Base-by-base conservation (phyloP, 768 basidiomycete genomes). In the Mycena polygramma region DNA sequence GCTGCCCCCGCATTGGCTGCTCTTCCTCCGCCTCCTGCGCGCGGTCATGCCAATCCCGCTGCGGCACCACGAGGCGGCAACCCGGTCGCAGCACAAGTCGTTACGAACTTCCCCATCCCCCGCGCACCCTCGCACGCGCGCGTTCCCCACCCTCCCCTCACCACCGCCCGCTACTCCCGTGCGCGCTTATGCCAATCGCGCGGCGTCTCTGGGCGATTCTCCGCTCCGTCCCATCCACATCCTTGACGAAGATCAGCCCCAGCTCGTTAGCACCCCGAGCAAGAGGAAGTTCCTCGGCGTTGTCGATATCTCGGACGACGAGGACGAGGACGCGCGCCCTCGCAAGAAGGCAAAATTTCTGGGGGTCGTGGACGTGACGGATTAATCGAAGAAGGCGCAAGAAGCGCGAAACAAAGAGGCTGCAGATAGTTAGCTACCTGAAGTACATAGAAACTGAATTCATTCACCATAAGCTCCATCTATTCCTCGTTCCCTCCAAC, bases 311-410 rank as follows among this genome's bases (percentile, higher is more conserved):
- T 52, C 61, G 15, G 61, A 63, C 22, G 49, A 49, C 43, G 59
- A 60, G n/a, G n/a, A n/a, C n/a, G n/a, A n/a, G 37, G 57, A 60
- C 19, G 43, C n/a, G 22, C 64, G 22, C 45, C 45, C 54, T 8
- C 55, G 45, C 46, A 66, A 66, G 54, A 66, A 57, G 53, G 8
- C 5, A 14, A 55, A 39, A 19, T 49, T 24, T 13, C 10, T 57
- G 35, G 64, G 57, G 14, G 48, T 57, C 39, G 15, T 66, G 6
- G 64, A 66, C 57, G 57, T 66, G 64, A 66, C 64, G 20, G 41
- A 43, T 24, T 52, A 36, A 46, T 15, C 11, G 15, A 41, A 41
- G 30, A 30, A 30, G 30, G 30, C 41, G 10, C 41, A 41, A 41
- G 11, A 41, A 15, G 41, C 41, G 41, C 10, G 41, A 41, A 30